Conservation (phyloP, 768 basidiomycete species). For the Mycena kentingensis region DNA sequence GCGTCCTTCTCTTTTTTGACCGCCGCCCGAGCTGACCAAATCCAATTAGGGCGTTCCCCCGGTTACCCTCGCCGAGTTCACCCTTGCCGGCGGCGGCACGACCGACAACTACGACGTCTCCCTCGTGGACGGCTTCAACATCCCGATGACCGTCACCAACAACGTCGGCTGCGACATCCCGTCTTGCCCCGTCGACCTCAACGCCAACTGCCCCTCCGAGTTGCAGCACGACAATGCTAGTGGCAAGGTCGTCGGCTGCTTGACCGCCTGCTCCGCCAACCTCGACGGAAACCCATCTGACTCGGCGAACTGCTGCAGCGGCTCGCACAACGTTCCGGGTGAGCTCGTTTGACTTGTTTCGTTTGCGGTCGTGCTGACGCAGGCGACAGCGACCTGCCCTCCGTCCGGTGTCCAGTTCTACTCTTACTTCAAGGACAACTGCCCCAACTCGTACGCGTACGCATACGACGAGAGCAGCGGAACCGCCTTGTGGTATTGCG, state of each 20-base stretch:
- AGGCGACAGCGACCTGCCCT: constrained; percentile 14
- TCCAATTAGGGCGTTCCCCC: constrained; percentile 42
- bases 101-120: constrained; percentile 41
- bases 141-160: constrained; percentile 45
- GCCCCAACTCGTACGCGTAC: constrained; percentile 16
- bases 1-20: not conserved
- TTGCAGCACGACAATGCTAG: not conserved
- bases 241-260: constrained; percentile 8
- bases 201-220: constrained; percentile 32
- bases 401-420: constrained; percentile 10
- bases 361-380: no score
- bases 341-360: no score
- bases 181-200: constrained; percentile 46
- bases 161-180: constrained; percentile 38
- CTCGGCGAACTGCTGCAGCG: constrained; percentile 15
- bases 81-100: constrained; percentile 31
- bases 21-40: not conserved
- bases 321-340: constrained; percentile 4
- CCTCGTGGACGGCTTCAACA: constrained; percentile 47
- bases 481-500: constrained; percentile 10
- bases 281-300: constrained; percentile 16
- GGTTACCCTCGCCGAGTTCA: constrained; percentile 47
- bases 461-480: constrained; percentile 16
- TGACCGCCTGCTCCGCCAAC: constrained; percentile 14
- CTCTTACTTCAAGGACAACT: constrained; percentile 12